A percentile compares a stretch with the other conserved stretches of the same genome.
Evolutionary conservation across 2,329 filamentous ascomycete genomes (phyloP).

Genomic region (Pseudocercospora vitis): DNA sequence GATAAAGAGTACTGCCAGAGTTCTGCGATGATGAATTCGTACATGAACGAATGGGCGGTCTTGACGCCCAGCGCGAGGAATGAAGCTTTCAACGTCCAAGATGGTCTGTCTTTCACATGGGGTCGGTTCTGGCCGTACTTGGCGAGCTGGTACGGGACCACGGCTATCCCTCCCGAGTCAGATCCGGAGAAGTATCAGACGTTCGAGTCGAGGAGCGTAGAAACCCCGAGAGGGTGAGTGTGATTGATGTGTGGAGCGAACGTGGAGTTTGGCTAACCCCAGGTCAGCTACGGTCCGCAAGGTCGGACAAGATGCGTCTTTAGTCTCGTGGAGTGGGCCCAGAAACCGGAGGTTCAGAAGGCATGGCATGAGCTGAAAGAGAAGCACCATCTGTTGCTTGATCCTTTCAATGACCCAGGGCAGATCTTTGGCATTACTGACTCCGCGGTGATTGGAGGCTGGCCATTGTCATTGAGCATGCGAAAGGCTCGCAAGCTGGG

Average conservation of each 20-base stretch:
- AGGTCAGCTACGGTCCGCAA: slow-evolving; percentile 23
- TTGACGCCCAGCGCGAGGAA: slow-evolving; percentile 41
- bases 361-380: slow-evolving; percentile 42
- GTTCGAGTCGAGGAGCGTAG: slow-evolving; percentile 16
- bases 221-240: slow-evolving; percentile 22
- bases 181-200: slow-evolving; percentile 20
- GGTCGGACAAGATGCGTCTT: slow-evolving; percentile 16
- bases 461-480: slow-evolving; percentile 29
- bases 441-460: slow-evolving; percentile 36
- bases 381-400: slow-evolving; percentile 14
- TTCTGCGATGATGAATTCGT: slow-evolving; percentile 48
- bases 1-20: slow-evolving; percentile 44
- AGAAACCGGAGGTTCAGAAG: slow-evolving; percentile 42
- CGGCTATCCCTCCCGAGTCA: slow-evolving; percentile 18
- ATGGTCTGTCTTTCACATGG: slow-evolving; percentile 50
- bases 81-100: slow-evolving; percentile 51
- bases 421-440: slow-evolving; percentile 27
- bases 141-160: slow-evolving; percentile 44
- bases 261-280: not conserved
- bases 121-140: slow-evolving; percentile 50
- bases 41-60: slow-evolving; percentile 51
- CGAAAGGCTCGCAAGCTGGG: slow-evolving; percentile 46
- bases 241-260: not conserved
- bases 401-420: slow-evolving; percentile 38
- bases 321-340: slow-evolving; percentile 45